phyloP scores from a whole-genome alignment of 1,284 basidiomycete species.

The Nidula niveotomentosa region DNA sequence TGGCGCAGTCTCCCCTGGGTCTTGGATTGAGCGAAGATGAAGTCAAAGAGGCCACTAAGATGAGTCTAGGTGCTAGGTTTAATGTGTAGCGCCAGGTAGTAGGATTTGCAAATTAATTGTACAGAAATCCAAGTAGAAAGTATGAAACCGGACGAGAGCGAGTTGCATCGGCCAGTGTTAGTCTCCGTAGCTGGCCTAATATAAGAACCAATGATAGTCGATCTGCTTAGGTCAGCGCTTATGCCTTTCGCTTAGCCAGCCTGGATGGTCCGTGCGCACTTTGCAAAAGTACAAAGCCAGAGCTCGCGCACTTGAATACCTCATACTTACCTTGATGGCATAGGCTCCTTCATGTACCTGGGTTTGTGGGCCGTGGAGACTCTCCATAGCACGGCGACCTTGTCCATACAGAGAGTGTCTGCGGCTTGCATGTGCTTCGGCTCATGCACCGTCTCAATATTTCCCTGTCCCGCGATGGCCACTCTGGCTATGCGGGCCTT shows the following conservation, averaged over 20 bases:
- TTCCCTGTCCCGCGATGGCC: conserved; percentile 14
- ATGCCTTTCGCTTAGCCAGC: no score
- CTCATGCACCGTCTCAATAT: conserved; percentile 2
- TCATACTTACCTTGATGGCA: conserved; percentile 16
- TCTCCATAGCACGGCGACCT: conserved; percentile 8
- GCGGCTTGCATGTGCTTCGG: not conserved
- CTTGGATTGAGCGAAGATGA: conserved; percentile 64
- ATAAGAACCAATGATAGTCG: no score
- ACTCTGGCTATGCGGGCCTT: conserved; percentile 16
- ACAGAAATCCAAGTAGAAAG: no score
- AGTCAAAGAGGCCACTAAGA: conserved; percentile 54
- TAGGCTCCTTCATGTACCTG: conserved; percentile 10
- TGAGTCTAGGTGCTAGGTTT: conserved; percentile 61
- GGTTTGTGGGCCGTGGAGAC: conserved; percentile 12
- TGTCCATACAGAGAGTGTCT: conserved; percentile 1
- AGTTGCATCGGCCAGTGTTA: no score
- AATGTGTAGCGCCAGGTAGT: not conserved
- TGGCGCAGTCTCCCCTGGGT: conserved; percentile 67
- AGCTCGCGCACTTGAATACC: not conserved
- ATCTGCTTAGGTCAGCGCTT: no score
- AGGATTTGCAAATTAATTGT: no score
- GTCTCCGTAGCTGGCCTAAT: no score
- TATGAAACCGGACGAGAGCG: no score
- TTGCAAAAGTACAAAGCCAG: conserved; percentile 4
- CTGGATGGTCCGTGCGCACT: conserved; percentile 12